phyloP scores from a whole-genome alignment of 2,329 filamentous ascomycete genomes.

The Fusarium pilosicola region DNA sequence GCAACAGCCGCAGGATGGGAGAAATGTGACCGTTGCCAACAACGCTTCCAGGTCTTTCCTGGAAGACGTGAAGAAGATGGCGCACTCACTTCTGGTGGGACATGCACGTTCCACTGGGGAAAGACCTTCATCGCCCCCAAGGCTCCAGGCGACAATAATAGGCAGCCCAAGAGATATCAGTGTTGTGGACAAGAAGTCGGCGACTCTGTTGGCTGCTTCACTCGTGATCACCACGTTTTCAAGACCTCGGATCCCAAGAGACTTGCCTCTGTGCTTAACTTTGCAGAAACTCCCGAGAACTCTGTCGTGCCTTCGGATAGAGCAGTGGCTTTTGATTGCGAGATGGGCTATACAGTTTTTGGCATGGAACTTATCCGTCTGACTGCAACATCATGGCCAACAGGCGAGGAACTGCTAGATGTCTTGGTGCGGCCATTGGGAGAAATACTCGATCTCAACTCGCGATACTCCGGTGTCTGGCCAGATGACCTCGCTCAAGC shows the following conservation, averaged over 20 bases:
- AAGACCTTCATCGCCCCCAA: slow-evolving; percentile 70
- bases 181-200: slow-evolving; percentile 85
- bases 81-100: slow-evolving; percentile 78
- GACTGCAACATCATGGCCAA: slow-evolving; percentile 89
- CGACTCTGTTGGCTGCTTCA: slow-evolving; percentile 78
- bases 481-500: slow-evolving; percentile 80
- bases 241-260: slow-evolving; percentile 81
- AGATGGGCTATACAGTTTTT: slow-evolving; percentile 94
- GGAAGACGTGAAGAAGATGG: slow-evolving; percentile 82
- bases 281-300: slow-evolving; percentile 79
- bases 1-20: slow-evolving; percentile 80
- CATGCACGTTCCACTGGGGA: slow-evolving; percentile 84
- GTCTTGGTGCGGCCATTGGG: slow-evolving; percentile 86
- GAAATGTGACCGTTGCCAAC: slow-evolving; percentile 85
- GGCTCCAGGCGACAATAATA: slow-evolving; percentile 65
- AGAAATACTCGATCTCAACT: slow-evolving; percentile 89
- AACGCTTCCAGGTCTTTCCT: slow-evolving; percentile 91
- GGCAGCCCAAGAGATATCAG: slow-evolving; percentile 70
- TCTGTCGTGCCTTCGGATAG: slow-evolving; percentile 59
- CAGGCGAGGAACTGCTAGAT: slow-evolving; percentile 79
- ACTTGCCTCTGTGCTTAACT: slow-evolving; percentile 82
- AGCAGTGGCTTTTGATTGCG: slow-evolving; percentile 90
- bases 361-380: slow-evolving; percentile 91
- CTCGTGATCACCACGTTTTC: slow-evolving; percentile 81
- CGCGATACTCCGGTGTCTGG: slow-evolving; percentile 87